Percentiles rank a stretch among this genome's conserved stretches.
Conservation (phyloP, 306 rosid genomes). For the Cicer pinnatifidum region DNA sequence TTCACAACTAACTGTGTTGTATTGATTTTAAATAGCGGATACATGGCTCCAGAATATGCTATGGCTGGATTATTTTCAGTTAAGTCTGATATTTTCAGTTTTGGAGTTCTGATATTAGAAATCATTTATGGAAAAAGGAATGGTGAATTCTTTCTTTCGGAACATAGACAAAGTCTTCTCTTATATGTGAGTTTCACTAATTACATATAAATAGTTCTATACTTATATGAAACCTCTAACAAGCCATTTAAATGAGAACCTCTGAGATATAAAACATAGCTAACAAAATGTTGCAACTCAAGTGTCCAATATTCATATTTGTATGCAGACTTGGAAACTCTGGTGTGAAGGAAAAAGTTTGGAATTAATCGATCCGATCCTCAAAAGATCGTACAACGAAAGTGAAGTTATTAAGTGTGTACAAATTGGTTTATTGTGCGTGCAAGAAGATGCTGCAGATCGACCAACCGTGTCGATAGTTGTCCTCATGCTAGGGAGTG, state of each 20-base stretch:
- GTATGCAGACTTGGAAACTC: slow-evolving; percentile 50
- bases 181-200: slow-evolving; percentile 31
- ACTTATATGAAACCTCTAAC: not conserved
- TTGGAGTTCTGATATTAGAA: not conserved
- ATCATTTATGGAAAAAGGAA: not conserved
- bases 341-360: slow-evolving; percentile 52
- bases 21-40: too few relatives aligned
- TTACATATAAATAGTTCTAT: not conserved
- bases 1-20: too few relatives aligned
- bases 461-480: slow-evolving; percentile 52
- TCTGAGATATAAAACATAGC: not conserved
- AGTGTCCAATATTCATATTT: not conserved
- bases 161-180: slow-evolving; percentile 21
- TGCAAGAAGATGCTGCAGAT: slow-evolving; percentile 51
- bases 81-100: not conserved
- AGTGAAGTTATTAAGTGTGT: slow-evolving; percentile 47
- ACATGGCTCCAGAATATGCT: not conserved
- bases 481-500: slow-evolving; percentile 46
- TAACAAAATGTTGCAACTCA: not conserved
- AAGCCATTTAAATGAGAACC: not conserved
- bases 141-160: not conserved
- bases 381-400: not conserved
- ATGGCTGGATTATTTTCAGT: not conserved
- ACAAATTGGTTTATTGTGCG: slow-evolving; percentile 55
- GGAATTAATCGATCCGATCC: slow-evolving; percentile 50